A percentile compares a stretch with the other conserved stretches of the same genome.
Evolutionary conservation across 768 basidiomycete species (phyloP).

Genomic region (Tulasnella calospora): DNA sequence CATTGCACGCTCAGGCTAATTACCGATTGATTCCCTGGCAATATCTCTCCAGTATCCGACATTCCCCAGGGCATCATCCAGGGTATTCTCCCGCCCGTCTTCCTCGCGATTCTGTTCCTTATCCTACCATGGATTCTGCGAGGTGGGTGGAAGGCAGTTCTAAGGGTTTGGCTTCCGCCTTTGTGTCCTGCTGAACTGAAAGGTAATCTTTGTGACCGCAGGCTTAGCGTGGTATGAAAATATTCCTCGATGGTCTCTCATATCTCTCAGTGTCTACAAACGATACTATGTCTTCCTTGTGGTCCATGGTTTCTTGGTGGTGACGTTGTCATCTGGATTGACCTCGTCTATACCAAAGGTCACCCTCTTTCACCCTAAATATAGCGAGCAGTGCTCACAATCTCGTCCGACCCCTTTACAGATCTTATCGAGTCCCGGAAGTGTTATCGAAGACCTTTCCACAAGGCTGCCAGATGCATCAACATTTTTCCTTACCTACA

Average conservation of each 20-base stretch:
- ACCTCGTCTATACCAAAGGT: slow-evolving; percentile 39
- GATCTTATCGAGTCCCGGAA: slow-evolving; percentile 45
- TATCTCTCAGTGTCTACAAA: slow-evolving; percentile 67
- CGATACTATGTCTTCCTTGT: slow-evolving; percentile 67
- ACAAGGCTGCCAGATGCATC: slow-evolving; percentile 51
- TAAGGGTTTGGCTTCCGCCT: background rate
- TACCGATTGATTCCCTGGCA: background rate
- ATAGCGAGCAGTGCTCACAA: background rate
- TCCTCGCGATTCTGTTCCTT: slow-evolving; percentile 59
- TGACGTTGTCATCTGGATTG: slow-evolving; percentile 59
- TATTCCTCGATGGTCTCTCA: slow-evolving; percentile 59
- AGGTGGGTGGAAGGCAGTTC: slow-evolving; percentile 39
- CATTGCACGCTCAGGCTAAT: no score
- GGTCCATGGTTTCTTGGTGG: slow-evolving; percentile 66
- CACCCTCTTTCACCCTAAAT: slow-evolving; percentile 29
- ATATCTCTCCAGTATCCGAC: slow-evolving; percentile 7
- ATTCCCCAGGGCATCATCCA: slow-evolving; percentile 52
- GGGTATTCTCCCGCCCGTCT: slow-evolving; percentile 60
- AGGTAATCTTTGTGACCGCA: slow-evolving; percentile 19
- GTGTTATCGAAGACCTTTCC: slow-evolving; percentile 45
- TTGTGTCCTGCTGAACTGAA: background rate
- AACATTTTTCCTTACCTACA: slow-evolving; percentile 62
- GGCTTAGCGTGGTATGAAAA: slow-evolving; percentile 65
- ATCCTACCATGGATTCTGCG: slow-evolving; percentile 55
- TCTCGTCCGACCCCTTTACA: slow-evolving; percentile 25